Evolutionary conservation across 208 protist species (phyloP), one percentile per base, ranked within the genome.

Genomic region (Trichomonas tenax): DNA sequence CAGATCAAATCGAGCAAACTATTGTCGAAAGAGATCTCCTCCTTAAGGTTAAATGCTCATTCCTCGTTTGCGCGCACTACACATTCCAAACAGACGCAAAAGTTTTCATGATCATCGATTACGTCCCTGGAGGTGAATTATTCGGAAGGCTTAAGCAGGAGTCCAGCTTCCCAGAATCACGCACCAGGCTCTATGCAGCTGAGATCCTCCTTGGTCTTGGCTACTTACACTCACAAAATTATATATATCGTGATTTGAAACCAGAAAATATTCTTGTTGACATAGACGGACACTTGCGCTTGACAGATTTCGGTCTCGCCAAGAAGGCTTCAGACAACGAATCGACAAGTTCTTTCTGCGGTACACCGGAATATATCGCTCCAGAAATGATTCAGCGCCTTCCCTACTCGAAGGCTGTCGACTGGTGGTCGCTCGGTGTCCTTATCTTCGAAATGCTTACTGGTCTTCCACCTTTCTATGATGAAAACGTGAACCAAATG

Each of bases 271-370:
- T 93, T 58, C 44, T 93, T 14, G 58, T 98, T 2, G 96, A 97
- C 81, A 41, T 36, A 17, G 41, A 98, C 11, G 98, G 98, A 0
- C 97, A 99, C 96, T 97, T 98, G 38, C 98, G 98, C 58, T 97
- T 99, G 0, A 98, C 98, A 11, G 98, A 99, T 97, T 99, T 99
- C 97, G 98, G 98, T 36, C 95, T 98, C 15, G 86, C 45, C 15
- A 93, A 93, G 31, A 34, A 4, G 2, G 26, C 41, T 38, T 46
- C 58, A 1, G 44, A 72, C 6, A 41, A 48, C 21, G 31, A 82
- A 72, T 49, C 38, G 8, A 95, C 45, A 17, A 96, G 86, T 63
- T 95, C 96, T 21, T 98, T 98, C 88, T 98, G 97, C 96, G 98
- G 98, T 81, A 98, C 98, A 21, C 98, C 98, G 17, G 98, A 98